Evolutionary conservation across 2,329 filamentous ascomycete genomes (phyloP).

Genomic region (Hysterium pulicare): DNA sequence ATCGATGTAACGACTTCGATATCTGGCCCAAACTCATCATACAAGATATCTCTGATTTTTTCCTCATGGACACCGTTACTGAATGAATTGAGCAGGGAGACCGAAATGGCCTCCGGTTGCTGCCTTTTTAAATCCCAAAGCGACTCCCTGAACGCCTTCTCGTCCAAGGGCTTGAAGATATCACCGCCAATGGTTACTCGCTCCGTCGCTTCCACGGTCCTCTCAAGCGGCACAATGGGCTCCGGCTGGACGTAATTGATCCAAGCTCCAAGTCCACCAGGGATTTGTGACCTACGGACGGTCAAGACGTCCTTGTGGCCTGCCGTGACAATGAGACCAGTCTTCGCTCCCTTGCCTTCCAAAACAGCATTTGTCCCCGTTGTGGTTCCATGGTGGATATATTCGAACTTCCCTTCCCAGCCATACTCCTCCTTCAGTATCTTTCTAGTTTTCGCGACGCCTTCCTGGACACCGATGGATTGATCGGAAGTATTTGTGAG

Average conservation of each 20-base stretch:
- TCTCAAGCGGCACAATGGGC: conserved; percentile 48
- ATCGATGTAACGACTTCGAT: conserved; percentile 46
- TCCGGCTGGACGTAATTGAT: conserved; percentile 48
- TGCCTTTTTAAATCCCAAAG: conserved; percentile 40
- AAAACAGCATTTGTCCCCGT: conserved; percentile 50
- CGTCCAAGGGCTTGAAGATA: conserved; percentile 40
- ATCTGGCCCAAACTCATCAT: conserved; percentile 42
- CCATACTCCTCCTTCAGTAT: conserved; percentile 37
- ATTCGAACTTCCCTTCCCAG: conserved; percentile 47
- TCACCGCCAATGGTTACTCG: conserved; percentile 44
- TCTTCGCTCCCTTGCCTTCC: conserved; percentile 49
- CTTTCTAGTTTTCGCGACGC: conserved; percentile 42
- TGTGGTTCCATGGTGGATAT: conserved; percentile 51
- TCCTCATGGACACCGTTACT: conserved; percentile 44
- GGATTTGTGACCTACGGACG: conserved; percentile 49
- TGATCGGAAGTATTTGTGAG: conserved; percentile 46
- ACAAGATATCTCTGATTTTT: conserved; percentile 37
- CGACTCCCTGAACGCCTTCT: conserved; percentile 35
- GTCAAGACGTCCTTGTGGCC: conserved; percentile 51
- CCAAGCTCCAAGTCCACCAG: conserved; percentile 50
- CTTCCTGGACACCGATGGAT: conserved; percentile 47
- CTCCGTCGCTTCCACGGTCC: conserved; percentile 46
- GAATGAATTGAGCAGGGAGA: conserved; percentile 49
- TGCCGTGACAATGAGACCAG: conserved; percentile 46
- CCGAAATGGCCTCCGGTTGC: conserved; percentile 44